Evolutionary conservation across 768 basidiomycete genomes (phyloP).

Genomic region (Leccinellum albellum): DNA sequence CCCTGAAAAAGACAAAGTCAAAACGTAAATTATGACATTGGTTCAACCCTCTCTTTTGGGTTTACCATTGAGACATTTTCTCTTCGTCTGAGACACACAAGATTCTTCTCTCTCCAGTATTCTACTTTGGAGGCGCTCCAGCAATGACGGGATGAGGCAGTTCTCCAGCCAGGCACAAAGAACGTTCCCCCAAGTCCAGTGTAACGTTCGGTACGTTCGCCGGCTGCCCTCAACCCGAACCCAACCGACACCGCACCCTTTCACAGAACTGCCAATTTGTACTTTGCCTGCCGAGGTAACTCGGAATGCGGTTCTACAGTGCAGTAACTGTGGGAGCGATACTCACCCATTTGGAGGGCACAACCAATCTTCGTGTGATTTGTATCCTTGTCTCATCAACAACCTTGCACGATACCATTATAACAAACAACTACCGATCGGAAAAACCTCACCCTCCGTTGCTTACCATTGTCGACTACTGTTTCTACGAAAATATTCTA

Average conservation of each 20-base stretch:
- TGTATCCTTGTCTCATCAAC: not conserved
- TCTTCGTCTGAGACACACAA: slow-evolving; percentile 7
- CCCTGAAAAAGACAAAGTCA: not conserved
- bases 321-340: too few species aligned
- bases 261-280: not conserved
- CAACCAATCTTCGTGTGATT: not conserved
- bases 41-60: not conserved
- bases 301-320: not conserved
- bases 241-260: not conserved
- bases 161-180: not conserved
- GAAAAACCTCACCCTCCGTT: too few species aligned
- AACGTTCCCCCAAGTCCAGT: not conserved
- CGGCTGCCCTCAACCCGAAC: not conserved
- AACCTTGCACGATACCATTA: not conserved
- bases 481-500: too few species aligned
- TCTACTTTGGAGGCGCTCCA: not conserved
- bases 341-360: not conserved
- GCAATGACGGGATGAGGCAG: not conserved
- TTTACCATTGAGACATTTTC: not conserved
- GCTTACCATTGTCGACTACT: too few species aligned
- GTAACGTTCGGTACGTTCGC: not conserved
- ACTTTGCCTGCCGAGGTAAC: not conserved
- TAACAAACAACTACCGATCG: too few species aligned
- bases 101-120: not conserved
- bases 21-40: not conserved